Evolutionary conservation across 768 basidiomycete species (phyloP).

Genomic region (Chiua virens): DNA sequence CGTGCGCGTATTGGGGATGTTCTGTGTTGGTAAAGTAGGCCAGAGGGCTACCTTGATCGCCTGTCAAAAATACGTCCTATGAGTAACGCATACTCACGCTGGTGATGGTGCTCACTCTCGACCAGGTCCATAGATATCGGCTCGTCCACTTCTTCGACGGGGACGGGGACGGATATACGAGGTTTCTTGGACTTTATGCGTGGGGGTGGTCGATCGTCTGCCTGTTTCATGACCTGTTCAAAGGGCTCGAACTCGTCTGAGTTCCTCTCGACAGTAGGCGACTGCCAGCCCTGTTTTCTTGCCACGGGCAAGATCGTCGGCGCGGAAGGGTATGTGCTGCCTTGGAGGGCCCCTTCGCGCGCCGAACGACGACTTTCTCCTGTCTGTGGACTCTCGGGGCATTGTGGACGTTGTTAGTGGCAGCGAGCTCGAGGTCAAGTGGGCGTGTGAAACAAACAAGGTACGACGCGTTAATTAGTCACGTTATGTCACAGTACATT

Average conservation of each 20-base stretch:
- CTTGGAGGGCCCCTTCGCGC: conserved; percentile 59
- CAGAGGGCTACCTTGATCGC: conserved; percentile 32
- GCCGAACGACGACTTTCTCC: conserved; percentile 40
- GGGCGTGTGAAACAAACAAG: conserved; percentile 25
- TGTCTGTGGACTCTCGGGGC: conserved; percentile 26
- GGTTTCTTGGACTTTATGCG: conserved; percentile 51
- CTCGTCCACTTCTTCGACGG: conserved; percentile 48
- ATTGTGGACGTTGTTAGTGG: conserved; percentile 17
- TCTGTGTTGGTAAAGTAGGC: conserved; percentile 36
- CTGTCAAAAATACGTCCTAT: conserved; percentile 9
- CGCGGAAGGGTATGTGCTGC: conserved; percentile 74
- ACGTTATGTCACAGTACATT: conserved; percentile 19
- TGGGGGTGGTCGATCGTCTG: conserved; percentile 64
- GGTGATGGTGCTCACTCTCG: conserved; percentile 51
- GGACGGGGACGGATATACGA: conserved; percentile 38
- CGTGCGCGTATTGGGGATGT: conserved; percentile 39
- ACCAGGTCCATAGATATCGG: conserved; percentile 79
- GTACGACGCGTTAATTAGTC: conserved; percentile 23
- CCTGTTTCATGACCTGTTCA: conserved; percentile 69
- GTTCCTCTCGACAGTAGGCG: conserved; percentile 62
- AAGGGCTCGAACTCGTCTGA: conserved; percentile 86
- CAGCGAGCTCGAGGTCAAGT: conserved; percentile 7
- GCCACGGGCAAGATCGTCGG: conserved; percentile 73
- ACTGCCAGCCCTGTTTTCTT: conserved; percentile 80
- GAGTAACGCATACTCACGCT: neutral